Evolutionary conservation across 2,329 filamentous ascomycete genomes (phyloP).

Genomic region (Lecanosticta acicola): DNA sequence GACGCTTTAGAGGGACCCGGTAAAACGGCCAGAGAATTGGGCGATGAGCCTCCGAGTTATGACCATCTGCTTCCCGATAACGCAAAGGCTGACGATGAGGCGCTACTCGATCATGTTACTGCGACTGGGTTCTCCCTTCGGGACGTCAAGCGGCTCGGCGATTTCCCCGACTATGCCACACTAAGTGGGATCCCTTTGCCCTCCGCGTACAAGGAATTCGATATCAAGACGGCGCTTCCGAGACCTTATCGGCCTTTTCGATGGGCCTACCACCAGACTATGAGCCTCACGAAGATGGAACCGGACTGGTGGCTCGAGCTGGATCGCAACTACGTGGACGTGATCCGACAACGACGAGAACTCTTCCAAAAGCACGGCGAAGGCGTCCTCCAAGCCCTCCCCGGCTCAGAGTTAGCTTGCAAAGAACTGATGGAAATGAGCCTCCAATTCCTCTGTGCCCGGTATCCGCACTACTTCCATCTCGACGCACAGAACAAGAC

Average conservation of each 20-base stretch:
- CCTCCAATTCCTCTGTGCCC: constrained; percentile 69
- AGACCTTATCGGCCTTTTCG: constrained; percentile 75
- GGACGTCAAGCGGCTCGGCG: constrained; percentile 64
- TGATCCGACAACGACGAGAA: constrained; percentile 62
- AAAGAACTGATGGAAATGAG: constrained; percentile 86
- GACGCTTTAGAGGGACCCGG: constrained; percentile 25
- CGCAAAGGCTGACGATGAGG: constrained; percentile 18
- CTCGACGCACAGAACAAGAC: constrained; percentile 50
- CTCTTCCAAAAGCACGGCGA: constrained; percentile 60
- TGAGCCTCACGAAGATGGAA: constrained; percentile 76
- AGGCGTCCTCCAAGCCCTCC: constrained; percentile 60
- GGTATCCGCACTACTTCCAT: constrained; percentile 71
- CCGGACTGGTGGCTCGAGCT: constrained; percentile 86
- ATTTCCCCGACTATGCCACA: constrained; percentile 72
- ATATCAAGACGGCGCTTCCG: constrained; percentile 61
- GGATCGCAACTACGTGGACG: constrained; percentile 62
- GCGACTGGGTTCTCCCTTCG: constrained; percentile 64
- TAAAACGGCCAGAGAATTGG: constrained; percentile 25
- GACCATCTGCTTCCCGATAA: constrained; percentile 22
- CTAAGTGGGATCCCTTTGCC: constrained; percentile 72
- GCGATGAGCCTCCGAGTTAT: constrained; percentile 20
- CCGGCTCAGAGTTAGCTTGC: constrained; percentile 70
- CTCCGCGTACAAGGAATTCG: constrained; percentile 56
- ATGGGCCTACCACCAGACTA: constrained; percentile 83
- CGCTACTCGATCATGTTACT: constrained; percentile 34